Base-by-base conservation (phyloP, 23 red algal genomes). In the Agarophyton chilense region DNA sequence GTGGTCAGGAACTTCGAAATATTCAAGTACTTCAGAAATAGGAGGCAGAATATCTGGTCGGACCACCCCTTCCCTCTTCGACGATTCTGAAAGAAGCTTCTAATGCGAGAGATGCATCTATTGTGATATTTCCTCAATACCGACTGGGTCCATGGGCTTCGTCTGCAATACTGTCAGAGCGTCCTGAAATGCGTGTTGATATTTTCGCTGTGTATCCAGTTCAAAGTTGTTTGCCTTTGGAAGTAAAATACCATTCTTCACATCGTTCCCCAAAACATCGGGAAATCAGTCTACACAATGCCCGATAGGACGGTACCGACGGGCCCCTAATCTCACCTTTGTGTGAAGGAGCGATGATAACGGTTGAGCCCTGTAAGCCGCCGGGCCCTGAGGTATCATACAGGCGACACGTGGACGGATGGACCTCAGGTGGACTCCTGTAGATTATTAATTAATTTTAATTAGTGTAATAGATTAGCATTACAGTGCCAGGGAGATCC, bases 11-110 rank as follows among this genome's bases (percentile, higher is more conserved):
- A 64, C 40, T 32, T 67, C 38, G 26, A 81, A 77, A 0, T n/a
- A 62, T 8, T 33, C 35, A 35, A 28, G 41, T 64, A 81, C 47
- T 26, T 61, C 47, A 12, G 35, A 11, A 41, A 72, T 26, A 70
- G 81, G 52, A 31, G 81, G 81, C 32, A 68, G 22, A 10, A 45
- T 25, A 13, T 49, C 62, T 25, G 60, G 64, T 32, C 61, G 10
- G 14, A 72, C 46, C 33, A 50, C 32, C 33, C 81, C 81, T 34
- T 46, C 49, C 62, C 46, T 46, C 44, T 43, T 65, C 13, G 56
- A 53, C 36, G 81, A 58, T 68, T 85, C 81, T 42, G 81, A n/a
- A 26, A 85, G 9, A 31, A 85, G 32, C 38, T 52, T 72, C 64
- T 52, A 8, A 14, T 85, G 81, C 25, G 28, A 64, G 18, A 61